These are phyloP conservation scores for Leonotis leonurus DNA, from an alignment of 257 asterid genomes.

Conservation along the genomic window DNA sequence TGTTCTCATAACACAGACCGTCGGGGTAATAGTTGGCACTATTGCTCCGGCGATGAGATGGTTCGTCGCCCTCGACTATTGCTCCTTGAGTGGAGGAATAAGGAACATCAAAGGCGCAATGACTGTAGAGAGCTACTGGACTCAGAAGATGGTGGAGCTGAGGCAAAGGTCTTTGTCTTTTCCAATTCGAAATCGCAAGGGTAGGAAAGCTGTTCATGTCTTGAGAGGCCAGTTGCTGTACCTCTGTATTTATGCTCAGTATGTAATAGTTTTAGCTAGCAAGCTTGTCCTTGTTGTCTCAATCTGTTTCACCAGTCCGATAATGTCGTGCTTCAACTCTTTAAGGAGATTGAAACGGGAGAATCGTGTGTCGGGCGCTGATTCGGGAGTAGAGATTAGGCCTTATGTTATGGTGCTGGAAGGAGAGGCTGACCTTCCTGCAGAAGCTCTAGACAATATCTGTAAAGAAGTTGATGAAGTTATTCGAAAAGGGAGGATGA, in stretches of 20 bases:
- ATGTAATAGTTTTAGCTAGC: slow-evolving; percentile 20
- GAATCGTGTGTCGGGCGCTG: neutral
- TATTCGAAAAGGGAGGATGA: slow-evolving; percentile 1
- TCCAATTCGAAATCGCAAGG: slow-evolving; percentile 23
- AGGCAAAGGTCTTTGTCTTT: slow-evolving; percentile 27
- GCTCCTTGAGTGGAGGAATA: neutral
- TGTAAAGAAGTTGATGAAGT: slow-evolving; percentile 12
- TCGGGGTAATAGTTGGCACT: slow-evolving; percentile 26
- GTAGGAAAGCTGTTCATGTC: slow-evolving; percentile 26
- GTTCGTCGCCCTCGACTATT: slow-evolving; percentile 12
- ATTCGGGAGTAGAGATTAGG: slow-evolving; percentile 19
- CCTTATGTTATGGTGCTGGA: slow-evolving; percentile 38
- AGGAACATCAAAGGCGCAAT: neutral
- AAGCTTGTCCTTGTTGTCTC: slow-evolving; percentile 23
- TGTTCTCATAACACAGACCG: slow-evolving; percentile 23
- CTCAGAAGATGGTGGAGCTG: slow-evolving; percentile 34
- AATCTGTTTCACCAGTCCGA: slow-evolving; percentile 14
- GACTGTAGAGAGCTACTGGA: slow-evolving; percentile 32
- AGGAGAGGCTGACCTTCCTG: slow-evolving; percentile 35
- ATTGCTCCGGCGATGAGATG: slow-evolving; percentile 35
- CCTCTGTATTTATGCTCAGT: slow-evolving; percentile 25
- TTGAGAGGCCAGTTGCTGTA: slow-evolving; percentile 24
- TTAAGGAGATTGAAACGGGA: slow-evolving; percentile 10
- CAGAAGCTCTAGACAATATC: slow-evolving; percentile 20
- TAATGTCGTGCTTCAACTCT: slow-evolving; percentile 12